Percentiles rank a stretch among this genome's conserved stretches.
phyloP scores from a whole-genome alignment of 495 filamentous ascomycete species.

The Aspergillus cavernicola region DNA sequence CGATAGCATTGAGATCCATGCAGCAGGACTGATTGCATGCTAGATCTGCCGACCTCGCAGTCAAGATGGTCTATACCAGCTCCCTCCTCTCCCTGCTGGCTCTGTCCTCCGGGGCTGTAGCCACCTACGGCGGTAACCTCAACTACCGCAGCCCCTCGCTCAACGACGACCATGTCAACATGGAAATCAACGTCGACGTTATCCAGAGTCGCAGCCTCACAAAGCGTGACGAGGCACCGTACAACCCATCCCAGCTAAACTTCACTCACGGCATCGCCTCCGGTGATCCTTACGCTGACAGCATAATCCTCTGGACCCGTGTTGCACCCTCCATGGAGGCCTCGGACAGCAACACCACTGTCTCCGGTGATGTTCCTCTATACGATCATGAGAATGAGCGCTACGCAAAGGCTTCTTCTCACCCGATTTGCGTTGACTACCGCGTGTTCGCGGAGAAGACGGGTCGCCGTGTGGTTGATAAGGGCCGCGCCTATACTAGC shows the following conservation, averaged over 20 bases:
- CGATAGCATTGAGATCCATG: no score
- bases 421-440: conserved; percentile 54
- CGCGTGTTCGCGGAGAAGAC: conserved; percentile 37
- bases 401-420: conserved; percentile 11
- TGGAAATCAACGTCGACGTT: conserved; percentile 51
- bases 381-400: conserved; percentile 55
- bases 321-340: conserved; percentile 50
- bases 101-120: conserved; percentile 14
- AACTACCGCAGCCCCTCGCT: conserved; percentile 59
- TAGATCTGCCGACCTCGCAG: neutral
- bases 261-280: conserved; percentile 71
- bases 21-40: no score
- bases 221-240: conserved; percentile 28
- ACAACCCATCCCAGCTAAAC: conserved; percentile 45
- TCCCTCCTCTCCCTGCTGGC: conserved; percentile 12
- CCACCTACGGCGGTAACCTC: conserved; percentile 43
- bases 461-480: conserved; percentile 28
- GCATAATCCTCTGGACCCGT: conserved; percentile 67
- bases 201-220: conserved; percentile 25
- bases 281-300: conserved; percentile 61
- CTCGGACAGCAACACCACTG: conserved; percentile 53
- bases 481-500: conserved; percentile 55
- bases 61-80: conserved; percentile 3
- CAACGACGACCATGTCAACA: conserved; percentile 43
- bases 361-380: conserved; percentile 49